Evolutionary conservation across 2,329 filamentous ascomycete genomes (phyloP).

Genomic region (Trichoderma asperellum): DNA sequence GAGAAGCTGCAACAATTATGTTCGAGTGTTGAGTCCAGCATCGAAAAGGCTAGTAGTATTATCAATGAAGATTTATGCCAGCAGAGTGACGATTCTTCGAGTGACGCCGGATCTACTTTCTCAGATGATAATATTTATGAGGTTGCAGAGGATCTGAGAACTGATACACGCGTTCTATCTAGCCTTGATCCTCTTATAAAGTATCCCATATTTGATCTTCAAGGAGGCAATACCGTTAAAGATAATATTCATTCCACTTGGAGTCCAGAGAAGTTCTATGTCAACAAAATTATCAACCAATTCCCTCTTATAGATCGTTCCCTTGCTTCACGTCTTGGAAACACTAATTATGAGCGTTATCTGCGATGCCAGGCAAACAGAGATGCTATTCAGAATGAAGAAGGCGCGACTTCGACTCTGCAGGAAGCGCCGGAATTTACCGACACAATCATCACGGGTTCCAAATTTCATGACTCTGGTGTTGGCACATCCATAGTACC

Average conservation of each 20-base stretch:
- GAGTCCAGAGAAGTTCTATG: background rate
- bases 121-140: constrained; percentile 11
- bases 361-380: constrained; percentile 1
- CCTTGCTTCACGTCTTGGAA: background rate
- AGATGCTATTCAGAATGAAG: background rate
- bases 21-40: background rate
- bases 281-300: background rate
- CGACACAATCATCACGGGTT: background rate
- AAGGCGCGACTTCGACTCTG: fast-evolving
- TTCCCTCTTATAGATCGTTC: background rate
- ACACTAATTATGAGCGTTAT: background rate
- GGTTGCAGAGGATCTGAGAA: constrained; percentile 11
- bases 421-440: background rate
- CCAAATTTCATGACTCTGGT: background rate
- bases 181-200: background rate
- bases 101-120: constrained; percentile 7
- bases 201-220: background rate
- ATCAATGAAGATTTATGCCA: background rate
- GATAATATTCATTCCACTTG: background rate
- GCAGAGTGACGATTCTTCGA: background rate
- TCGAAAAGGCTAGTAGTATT: background rate
- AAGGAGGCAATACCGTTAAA: background rate
- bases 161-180: background rate
- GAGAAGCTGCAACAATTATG: background rate
- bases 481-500: background rate